Base-by-base conservation (phyloP, 2,329 filamentous ascomycete species). In the Talaromyces verruculosus region DNA sequence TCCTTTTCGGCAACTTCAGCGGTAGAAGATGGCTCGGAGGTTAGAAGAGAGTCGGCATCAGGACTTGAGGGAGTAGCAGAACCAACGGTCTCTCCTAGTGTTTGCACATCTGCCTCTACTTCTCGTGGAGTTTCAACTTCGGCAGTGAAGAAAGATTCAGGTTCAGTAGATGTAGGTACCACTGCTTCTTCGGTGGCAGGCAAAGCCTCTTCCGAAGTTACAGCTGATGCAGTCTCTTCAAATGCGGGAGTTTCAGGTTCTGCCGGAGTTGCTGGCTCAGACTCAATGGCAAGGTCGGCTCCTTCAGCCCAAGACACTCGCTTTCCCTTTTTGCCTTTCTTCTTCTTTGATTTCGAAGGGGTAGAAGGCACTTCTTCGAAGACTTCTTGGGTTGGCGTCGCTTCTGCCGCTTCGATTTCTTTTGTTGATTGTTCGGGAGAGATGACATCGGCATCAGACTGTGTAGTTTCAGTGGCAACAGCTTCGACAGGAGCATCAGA, bases 251-350 rank as follows among this genome's bases (percentile, higher is more conserved):
- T 17, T 15, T 63, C 59, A 22, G 35, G 37, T 2, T 65, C 64
- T 1, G 59, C 64, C 17, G 39, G 51, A 22, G 51, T 58, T 11
- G 2, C 25, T 10, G 57, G 57, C 6, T 60, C 57, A 30, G 57
- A 45, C 19, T 49, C 37, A 39, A 35, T 11, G 19, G 37, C 37
- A 35, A 49, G 3, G 19, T 64, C 39, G 39, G 39, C 25, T 25
- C 64, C 65, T 47, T 67, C 71, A 58, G 72, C 75, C 69, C 72
- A 74, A 35, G 63, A 58, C 19, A 49, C 19, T 53, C 65, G 57
- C 68, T 72, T 75, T 37, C 73, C 74, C 67, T 81, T 83, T 73
- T 82, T 82, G 10, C 72, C 72, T 68, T 79, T 82, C 68, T 76
- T 79, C 66, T 74, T 73, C 69, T 79, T 82, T 65, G 76, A 78